phyloP scores from a whole-genome alignment of 805 yeast species.

The Debaryomyces castellii region DNA sequence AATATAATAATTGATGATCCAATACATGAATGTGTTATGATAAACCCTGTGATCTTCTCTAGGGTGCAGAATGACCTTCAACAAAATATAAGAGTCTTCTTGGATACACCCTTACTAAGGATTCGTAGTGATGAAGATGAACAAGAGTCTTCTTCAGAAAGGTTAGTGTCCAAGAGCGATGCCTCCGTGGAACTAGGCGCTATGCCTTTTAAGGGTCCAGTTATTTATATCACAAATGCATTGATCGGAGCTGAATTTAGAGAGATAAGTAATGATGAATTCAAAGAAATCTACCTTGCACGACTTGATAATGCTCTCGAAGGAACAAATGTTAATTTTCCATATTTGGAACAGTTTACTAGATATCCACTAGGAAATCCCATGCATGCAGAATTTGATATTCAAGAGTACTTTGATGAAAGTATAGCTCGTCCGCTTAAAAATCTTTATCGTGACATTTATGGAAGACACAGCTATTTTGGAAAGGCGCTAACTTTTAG shows the following conservation, averaged over 20 bases:
- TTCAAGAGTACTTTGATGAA: conserved; percentile 1
- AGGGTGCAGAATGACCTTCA: neutral
- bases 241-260: conserved; percentile 1
- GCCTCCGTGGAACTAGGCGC: neutral
- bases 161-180: conserved; percentile 1
- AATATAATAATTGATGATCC: neutral
- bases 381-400: neutral
- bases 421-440: neutral
- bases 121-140: neutral
- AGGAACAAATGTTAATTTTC: neutral
- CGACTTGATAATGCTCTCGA: conserved; percentile 1
- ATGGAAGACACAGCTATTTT: neutral
- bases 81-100: conserved; percentile 1
- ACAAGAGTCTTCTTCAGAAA: neutral
- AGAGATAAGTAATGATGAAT: conserved; percentile 1
- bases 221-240: conserved; percentile 1
- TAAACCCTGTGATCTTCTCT: neutral
- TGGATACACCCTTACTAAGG: conserved; percentile 1
- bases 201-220: neutral
- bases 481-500: neutral
- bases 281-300: conserved; percentile 1
- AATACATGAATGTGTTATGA: neutral
- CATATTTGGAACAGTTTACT: neutral
- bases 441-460: neutral
- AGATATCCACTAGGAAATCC: conserved; percentile 2